phyloP scores from a whole-genome alignment of 345 rosid species.

The Moringa oleifera region DNA sequence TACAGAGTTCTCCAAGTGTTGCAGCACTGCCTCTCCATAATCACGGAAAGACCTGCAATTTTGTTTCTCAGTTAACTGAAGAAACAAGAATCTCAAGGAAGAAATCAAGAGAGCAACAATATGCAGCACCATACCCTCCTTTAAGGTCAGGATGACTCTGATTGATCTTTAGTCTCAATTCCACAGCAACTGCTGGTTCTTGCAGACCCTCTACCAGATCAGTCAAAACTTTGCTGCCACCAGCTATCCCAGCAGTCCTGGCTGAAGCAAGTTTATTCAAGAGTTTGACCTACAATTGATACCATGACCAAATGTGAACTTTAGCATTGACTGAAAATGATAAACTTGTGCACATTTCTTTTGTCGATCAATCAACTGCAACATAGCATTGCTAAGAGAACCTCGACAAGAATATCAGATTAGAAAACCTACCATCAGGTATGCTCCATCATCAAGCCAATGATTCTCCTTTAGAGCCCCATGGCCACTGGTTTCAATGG shows the following conservation, averaged over 20 bases:
- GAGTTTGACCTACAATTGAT: constrained; percentile 67
- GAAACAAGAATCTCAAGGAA: constrained; percentile 5
- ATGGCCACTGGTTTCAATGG: constrained; percentile 97
- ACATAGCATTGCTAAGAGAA: neutral
- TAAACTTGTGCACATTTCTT: neutral
- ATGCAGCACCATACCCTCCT: constrained; percentile 66
- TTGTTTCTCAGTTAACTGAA: neutral
- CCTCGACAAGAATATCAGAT: neutral
- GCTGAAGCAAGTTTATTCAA: constrained; percentile 94
- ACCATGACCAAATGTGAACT: constrained; percentile 1
- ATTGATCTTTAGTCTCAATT: constrained; percentile 78
- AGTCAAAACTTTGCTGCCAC: constrained; percentile 84
- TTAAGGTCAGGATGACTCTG: constrained; percentile 82
- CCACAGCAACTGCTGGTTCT: constrained; percentile 71
- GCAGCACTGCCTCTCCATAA: constrained; percentile 82
- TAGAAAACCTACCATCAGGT: constrained; percentile 73
- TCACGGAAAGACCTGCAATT: constrained; percentile 72
- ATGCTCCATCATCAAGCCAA: constrained; percentile 99
- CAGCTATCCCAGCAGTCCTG: constrained; percentile 57
- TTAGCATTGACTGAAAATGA: constrained; percentile 7
- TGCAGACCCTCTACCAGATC: constrained; percentile 78
- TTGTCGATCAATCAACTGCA: constrained; percentile 4
- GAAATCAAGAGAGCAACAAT: constrained; percentile 3
- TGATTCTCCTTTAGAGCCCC: constrained; percentile 96
- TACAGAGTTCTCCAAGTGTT: constrained; percentile 55